Conservation (phyloP, 1,284 basidiomycete genomes). For the Fomitopsis pinicola region DNA sequence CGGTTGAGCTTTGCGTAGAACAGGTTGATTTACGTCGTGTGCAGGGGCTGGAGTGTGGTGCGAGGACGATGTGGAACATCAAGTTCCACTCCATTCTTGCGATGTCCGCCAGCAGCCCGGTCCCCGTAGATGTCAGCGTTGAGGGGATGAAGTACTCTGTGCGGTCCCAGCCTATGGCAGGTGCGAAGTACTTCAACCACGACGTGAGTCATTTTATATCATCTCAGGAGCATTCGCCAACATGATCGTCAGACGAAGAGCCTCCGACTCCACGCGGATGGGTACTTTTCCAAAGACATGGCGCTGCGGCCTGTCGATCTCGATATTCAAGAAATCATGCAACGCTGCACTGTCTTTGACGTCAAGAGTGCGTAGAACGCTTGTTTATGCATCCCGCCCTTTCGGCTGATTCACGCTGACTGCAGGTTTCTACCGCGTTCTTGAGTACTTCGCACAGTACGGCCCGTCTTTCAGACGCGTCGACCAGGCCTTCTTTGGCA, state of each 20-base stretch:
- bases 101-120: slow-evolving; percentile 25
- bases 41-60: slow-evolving; percentile 18
- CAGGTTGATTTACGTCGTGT: background rate
- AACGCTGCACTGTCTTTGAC: background rate
- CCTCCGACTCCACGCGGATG: background rate
- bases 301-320: background rate
- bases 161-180: background rate
- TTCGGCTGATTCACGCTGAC: background rate
- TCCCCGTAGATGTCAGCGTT: slow-evolving; percentile 21
- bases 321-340: background rate
- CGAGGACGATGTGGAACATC: slow-evolving; percentile 18
- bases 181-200: background rate
- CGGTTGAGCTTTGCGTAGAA: background rate
- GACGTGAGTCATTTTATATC: background rate
- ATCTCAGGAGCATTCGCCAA: too few species aligned
- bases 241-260: background rate
- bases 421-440: background rate
- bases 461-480: slow-evolving; percentile 2
- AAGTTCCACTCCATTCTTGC: slow-evolving; percentile 18
- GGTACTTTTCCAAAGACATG: background rate
- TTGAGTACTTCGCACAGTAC: slow-evolving; percentile 2
- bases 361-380: background rate
- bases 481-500: background rate
- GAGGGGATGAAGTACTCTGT: slow-evolving; percentile 28
- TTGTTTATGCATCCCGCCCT: background rate